phyloP scores from a whole-genome alignment of 306 rosid genomes.

The Phaseolus lunatus region DNA sequence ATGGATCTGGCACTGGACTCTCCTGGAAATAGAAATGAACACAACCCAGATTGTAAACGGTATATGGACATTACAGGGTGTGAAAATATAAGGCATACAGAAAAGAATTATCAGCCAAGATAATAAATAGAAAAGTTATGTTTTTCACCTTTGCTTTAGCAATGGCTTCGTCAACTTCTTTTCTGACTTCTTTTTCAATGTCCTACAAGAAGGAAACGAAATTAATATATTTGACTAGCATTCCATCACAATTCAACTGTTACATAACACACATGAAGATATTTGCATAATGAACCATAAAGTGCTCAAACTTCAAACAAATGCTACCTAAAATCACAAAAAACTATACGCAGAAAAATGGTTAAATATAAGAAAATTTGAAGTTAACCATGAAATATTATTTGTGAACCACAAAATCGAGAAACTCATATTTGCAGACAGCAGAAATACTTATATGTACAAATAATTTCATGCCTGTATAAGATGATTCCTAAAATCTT shows the following conservation, averaged over 20 bases:
- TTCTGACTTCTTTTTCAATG: slow-evolving; percentile 80
- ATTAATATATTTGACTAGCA: slow-evolving; percentile 22
- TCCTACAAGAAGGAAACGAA: slow-evolving; percentile 59
- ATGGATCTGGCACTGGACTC: slow-evolving; percentile 79
- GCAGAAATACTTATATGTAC: slow-evolving; percentile 3
- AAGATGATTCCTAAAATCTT: neutral
- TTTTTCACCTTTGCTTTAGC: slow-evolving; percentile 87
- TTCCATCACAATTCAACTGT: slow-evolving; percentile 23
- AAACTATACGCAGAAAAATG: neutral
- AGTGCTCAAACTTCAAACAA: slow-evolving; percentile 1
- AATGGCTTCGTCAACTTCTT: slow-evolving; percentile 89
- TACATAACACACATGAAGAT: slow-evolving; percentile 3
- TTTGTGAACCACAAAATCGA: neutral
- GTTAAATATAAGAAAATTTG: neutral
- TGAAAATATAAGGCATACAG: neutral
- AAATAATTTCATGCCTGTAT: neutral
- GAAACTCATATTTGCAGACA: neutral
- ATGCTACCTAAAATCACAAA: slow-evolving; percentile 18
- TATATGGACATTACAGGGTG: neutral
- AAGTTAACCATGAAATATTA: neutral
- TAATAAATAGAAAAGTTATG: slow-evolving; percentile 22
- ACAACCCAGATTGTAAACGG: slow-evolving; percentile 33
- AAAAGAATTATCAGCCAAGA: neutral
- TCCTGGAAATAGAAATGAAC: slow-evolving; percentile 64
- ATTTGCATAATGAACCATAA: neutral